Base-by-base conservation (phyloP, 2,329 filamentous ascomycete genomes). In the Cladophialophora bantiana region DNA sequence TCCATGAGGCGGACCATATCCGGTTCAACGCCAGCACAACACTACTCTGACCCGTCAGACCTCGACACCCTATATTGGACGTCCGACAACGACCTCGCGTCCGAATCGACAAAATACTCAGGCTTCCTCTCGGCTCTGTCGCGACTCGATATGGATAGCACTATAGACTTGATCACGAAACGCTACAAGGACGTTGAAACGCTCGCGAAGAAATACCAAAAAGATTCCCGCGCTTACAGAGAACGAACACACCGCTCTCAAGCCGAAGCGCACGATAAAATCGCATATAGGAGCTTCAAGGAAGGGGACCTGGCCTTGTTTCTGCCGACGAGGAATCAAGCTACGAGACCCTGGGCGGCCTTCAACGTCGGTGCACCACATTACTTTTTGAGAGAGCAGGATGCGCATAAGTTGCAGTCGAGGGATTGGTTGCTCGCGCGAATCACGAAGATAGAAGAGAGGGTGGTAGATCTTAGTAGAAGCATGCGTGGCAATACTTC, bases 331-430 rank as follows among this genome's bases (percentile, higher is more conserved):
- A 86, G 94, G 40, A 98, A 97, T 76, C 94, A 98, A 79, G 92
- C 91, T 42, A 95, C 93, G 4, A 91, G 94, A 15, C 94, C 95
- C 0, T 99, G 95, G 95, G 95, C 95, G 4, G 95, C 95, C 0
- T 99, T 99, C 85, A 99, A 99, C 74, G 92, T 99, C 36, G 94
- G 94, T 1, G 96, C 94, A 67, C 95, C 95, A 7, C 95, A 99
- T 77, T 98, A 95, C 81, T 99, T 99, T 81, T 84, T 99, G 2
- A 91, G 93, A 40, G 95, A 99, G 78, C 91, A 96, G 77, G 94
- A 98, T 73, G 86, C 85, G 0, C 96, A 99, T 78, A 90, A 92
- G 68, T 83, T 99, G 5, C 88, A 90, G 35, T 89, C 89, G 56
- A 87, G 94, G 40, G 95, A 99, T 76, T 99, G 95, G 93, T 88